Evolutionary conservation across 2,329 filamentous ascomycete genomes (phyloP), one percentile per base, ranked within the genome.

Genomic region (Colletotrichum sp.): DNA sequence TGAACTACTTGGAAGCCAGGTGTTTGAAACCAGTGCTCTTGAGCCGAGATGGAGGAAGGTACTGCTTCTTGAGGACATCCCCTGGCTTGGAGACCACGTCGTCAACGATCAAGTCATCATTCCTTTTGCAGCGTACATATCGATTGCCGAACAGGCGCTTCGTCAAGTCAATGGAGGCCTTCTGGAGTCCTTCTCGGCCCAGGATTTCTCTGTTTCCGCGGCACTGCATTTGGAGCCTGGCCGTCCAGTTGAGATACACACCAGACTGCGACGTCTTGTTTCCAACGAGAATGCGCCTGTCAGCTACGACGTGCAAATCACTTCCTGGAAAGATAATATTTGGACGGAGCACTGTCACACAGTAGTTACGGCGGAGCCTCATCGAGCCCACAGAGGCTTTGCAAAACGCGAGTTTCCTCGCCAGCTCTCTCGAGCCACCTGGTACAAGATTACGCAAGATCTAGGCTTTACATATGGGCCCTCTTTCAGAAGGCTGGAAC

Each of bases 221-320:
- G 84, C 84, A 8, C 71, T 86, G 15, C 78, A 84, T 1, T n/a
- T 86, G 8, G 75, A 72, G n/a, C 79, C 83, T 12, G 79, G 76
- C 2, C 72, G 73, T 12, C 78, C 80, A 2, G 79, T 74, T 1
- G 85, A 86, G 68, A 72, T 85, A 2, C 74, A 83, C 22, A 84
- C 83, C 2, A 82, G 79, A 1, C 66, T 85, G 6, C 79, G 80
- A 19, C 80, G 75, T 11, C 70, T 77, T 3, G 77, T 5, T 67
- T 28, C n/a, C 57, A 74, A 2, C 78, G 83, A 2, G 83, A 82
- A 27, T 52, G 77, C 1, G 84, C 81, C 6, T 66, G 60, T 19
- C 6, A 63, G 59, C 79, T 85, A 80, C 77, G 80, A 83, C 9
- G 84, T 83, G 13, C 80, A 74, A 15, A 79, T 85, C 27, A 70